Evolutionary conservation across 2,329 filamentous ascomycete genomes (phyloP), one percentile per base, ranked within the genome.

Genomic region (Diplodia sapinea): DNA sequence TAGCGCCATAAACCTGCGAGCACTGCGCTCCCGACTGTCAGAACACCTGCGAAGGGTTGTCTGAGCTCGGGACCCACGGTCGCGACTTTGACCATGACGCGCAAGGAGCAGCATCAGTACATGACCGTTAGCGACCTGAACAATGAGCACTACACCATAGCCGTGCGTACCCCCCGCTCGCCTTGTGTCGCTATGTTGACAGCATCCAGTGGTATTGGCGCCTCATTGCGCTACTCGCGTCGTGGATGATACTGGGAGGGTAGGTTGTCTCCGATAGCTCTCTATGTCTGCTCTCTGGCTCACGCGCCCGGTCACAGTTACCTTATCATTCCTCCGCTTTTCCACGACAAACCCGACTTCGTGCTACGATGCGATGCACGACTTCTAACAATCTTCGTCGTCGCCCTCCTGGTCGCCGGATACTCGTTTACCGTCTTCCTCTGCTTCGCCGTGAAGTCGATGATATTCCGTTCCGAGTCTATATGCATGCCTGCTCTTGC

Each of bases 211-310:
- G 82, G 82, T 84, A 84, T 71, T 84, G 82, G 82, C 78, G 79
- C 68, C 71, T 80, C 29, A 76, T 81, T 43, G 81, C 82, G 9
- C 73, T 81, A 7, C 74, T 75, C 2, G 79, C 82, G 26, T 79
- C 79, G 38, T 80, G 82, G 75, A 80, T 83, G 79, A 81, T 84
- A 56, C 70, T 84, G 36, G 82, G 81, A 74, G 82, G 82, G 79
- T 82, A 74, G 67, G 80, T 74, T 8, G n/a, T 36, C 4, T 8
- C 3, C 36, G 29, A 54, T 31, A n/a, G 23, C 26, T 3, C 1
- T n/a, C 59, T 33, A 11, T 68, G 59, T 52, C 57, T 62, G 61
- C 49, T 62, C 17, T 9, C 33, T 29, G 36, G 66, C 71, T 74
- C 68, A 74, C 68, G 38, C 65, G 63, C 54, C n/a, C 56, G 52